Percentiles rank a stretch among this genome's conserved stretches.
Conservation (phyloP, 208 protist species). For the Trypanosoma mega region DNA sequence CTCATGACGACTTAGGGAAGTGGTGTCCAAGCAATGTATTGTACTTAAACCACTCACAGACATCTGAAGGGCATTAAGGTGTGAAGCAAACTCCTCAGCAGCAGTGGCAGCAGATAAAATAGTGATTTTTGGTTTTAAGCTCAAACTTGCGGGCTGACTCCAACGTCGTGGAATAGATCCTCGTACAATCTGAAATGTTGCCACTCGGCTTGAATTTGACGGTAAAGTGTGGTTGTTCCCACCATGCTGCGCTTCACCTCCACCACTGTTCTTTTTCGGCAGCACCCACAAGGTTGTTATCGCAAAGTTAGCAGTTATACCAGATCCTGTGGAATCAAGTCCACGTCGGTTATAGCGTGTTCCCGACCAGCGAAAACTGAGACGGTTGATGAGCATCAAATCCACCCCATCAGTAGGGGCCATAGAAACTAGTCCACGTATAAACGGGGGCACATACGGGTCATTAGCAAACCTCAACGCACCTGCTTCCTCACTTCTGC, state of each 20-base stretch:
- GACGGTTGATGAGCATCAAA: conserved; percentile 55
- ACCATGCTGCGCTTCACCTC: not conserved
- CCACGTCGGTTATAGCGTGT: conserved; percentile 88
- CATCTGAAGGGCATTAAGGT: conserved; percentile 38
- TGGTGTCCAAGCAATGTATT: conserved; percentile 62
- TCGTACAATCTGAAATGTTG: conserved; percentile 59
- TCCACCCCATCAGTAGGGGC: conserved; percentile 13
- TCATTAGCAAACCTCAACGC: not conserved
- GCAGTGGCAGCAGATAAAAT: conserved; percentile 30
- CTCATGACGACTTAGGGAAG: conserved; percentile 44
- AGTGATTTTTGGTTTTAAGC: conserved; percentile 60
- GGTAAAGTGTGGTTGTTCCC: too few relatives aligned
- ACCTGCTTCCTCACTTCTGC: not conserved
- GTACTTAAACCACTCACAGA: conserved; percentile 30
- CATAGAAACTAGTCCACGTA: conserved; percentile 45
- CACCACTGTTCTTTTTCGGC: conserved; percentile 5
- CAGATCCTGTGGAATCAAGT: conserved; percentile 55
- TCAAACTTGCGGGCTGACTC: conserved; percentile 78
- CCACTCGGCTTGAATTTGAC: conserved; percentile 33
- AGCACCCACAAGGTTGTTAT: conserved; percentile 73
- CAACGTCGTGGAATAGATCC: conserved; percentile 78
- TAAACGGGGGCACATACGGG: conserved; percentile 58
- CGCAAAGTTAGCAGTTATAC: conserved; percentile 78
- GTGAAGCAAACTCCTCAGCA: conserved; percentile 29
- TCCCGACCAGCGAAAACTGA: conserved; percentile 72